phyloP scores from a whole-genome alignment of 768 basidiomycete genomes.

The Russula olivacea region DNA sequence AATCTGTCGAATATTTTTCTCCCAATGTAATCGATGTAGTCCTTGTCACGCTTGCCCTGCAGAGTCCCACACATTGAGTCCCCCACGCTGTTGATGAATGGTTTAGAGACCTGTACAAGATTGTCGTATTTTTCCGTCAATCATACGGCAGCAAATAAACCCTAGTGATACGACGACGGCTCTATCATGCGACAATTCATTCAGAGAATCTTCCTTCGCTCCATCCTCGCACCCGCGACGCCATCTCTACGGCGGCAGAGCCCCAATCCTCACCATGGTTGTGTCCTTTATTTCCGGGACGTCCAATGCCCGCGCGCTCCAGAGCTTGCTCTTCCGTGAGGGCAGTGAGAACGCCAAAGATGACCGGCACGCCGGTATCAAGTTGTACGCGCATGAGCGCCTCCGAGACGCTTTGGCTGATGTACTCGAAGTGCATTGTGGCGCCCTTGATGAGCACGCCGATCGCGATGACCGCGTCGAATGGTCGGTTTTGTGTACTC shows the following conservation, averaged over 20 bases:
- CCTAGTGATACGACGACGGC: background rate
- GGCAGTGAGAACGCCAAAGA: conserved; percentile 94
- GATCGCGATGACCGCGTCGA: conserved; percentile 95
- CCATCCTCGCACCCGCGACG: conserved; percentile 59
- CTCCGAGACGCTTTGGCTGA: conserved; percentile 88
- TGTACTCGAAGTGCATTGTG: conserved; percentile 99
- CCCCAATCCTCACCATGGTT: conserved; percentile 99
- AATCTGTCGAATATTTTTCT: background rate
- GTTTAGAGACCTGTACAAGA: background rate
- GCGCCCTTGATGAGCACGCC: conserved; percentile 97
- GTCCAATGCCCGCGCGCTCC: conserved; percentile 85
- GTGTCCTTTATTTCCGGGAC: conserved; percentile 61
- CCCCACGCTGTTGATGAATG: background rate
- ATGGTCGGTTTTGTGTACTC: conserved; percentile 52
- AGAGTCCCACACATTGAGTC: background rate
- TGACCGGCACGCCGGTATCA: conserved; percentile 88
- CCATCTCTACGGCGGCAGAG: conserved; percentile 94
- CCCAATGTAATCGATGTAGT: background rate
- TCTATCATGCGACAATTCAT: background rate
- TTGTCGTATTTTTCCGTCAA: background rate
- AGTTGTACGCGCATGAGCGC: conserved; percentile 92
- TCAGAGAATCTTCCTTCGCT: conserved; percentile 54
- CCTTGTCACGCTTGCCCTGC: background rate
- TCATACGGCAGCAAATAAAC: background rate
- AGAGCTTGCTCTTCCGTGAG: conserved; percentile 92